Percentiles rank a stretch among this genome's conserved stretches.
Evolutionary conservation across 2,329 filamentous ascomycete species (phyloP).

Genomic region (Curvularia spicifera): DNA sequence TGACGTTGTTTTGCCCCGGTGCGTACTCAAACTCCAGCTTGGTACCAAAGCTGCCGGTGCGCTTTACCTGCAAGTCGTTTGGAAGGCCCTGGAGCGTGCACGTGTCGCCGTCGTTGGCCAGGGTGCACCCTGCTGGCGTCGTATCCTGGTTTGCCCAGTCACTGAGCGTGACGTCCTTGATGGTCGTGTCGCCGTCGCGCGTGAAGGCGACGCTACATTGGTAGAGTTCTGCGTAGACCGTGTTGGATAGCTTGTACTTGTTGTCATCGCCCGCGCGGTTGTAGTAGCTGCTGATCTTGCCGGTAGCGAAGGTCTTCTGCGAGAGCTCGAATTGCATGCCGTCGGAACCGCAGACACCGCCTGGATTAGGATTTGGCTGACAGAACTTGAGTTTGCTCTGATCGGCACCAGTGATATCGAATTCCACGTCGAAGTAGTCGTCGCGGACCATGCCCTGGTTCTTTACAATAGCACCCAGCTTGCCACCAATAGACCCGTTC

Average conservation of each 20-base stretch:
- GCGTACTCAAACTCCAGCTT: constrained; percentile 16
- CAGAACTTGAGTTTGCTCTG: constrained; percentile 15
- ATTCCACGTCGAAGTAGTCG: constrained; percentile 14
- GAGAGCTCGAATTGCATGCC: constrained; percentile 15
- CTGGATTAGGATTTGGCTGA: constrained; percentile 3
- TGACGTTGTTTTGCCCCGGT: constrained; percentile 1
- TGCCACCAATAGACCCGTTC: constrained; percentile 11
- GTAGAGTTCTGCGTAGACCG: constrained; percentile 13
- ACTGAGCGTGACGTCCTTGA: constrained; percentile 6
- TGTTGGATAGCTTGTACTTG: constrained; percentile 12
- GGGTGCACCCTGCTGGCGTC: neutral
- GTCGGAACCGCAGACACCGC: constrained; percentile 12
- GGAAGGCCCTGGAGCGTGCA: constrained; percentile 13
- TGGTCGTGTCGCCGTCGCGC: constrained; percentile 8
- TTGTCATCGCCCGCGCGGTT: constrained; percentile 13
- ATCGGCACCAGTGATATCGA: constrained; percentile 11
- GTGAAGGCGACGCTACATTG: constrained; percentile 19
- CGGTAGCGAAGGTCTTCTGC: constrained; percentile 5
- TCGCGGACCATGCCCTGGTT: neutral
- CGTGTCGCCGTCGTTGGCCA: constrained; percentile 8
- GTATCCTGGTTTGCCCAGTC: constrained; percentile 10
- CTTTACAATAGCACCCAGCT: neutral
- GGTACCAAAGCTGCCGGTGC: constrained; percentile 10
- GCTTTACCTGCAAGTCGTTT: constrained; percentile 13
- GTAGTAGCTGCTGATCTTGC: constrained; percentile 19